Evolutionary conservation across 208 protist species (phyloP), one percentile per base, ranked within the genome.

Genomic region (Leishmania mexicana): DNA sequence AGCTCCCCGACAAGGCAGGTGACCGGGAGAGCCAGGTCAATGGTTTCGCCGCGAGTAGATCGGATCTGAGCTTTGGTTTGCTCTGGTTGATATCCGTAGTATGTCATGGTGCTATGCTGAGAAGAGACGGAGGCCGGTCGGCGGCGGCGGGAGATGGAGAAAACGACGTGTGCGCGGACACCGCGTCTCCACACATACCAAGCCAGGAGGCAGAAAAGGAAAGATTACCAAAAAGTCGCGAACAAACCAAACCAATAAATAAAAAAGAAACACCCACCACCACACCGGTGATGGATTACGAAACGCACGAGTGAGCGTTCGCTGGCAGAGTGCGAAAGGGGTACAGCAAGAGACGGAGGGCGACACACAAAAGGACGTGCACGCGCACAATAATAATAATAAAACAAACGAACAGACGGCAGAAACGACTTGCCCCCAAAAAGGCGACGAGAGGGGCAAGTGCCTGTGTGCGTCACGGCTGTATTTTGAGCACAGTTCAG

Each of bases 21-120:
- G 47, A 54, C 11, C 1, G 90, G 91, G 1, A 96, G 75, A 5
- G 85, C 81, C 6, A 96, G 65, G 79, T 97, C 92, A 75, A 97
- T 95, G 1, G 89, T 93, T 70, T 95, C 91, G 6, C 94, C 94
- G 0, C 91, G 87, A 0, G 82, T 84, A n/a, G 92, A 95, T 24
- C 86, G 80, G 17, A 97, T 87, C 57, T 90, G 91, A 28, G 85
- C 89, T 47, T 85, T 88, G n/a, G 90, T 80, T 77, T 86, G 76
- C 67, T 88, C 81, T 28, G 65, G 75, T 35, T 78, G 68, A 8
- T 76, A 76, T 28, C 83, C 87, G 53, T 81, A 76, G 74, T 92
- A 93, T 19, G 85, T 67, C 85, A 94, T 94, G 13, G 19, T 60
- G 45, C n/a, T 35, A 47, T 65, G 51, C 17, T 40, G 7, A 45